These are phyloP conservation scores for Clausena lansium DNA, from an alignment of 345 rosid species.

Conservation along the genomic window DNA sequence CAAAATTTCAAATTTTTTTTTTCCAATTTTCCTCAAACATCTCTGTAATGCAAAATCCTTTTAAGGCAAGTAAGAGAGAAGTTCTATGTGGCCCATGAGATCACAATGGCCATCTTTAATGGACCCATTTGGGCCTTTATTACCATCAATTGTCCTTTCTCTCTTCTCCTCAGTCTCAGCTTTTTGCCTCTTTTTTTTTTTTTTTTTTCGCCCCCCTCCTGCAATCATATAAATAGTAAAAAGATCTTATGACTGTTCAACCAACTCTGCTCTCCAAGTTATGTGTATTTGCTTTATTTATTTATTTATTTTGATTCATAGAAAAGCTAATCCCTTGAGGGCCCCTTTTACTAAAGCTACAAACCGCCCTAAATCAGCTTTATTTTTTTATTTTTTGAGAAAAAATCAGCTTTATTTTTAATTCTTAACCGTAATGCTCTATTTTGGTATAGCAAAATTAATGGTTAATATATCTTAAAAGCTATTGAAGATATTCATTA, in stretches of 20 bases:
- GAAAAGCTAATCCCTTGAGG: constrained; percentile 4
- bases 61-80: constrained; percentile 2
- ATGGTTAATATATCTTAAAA: background rate
- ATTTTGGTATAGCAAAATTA: background rate
- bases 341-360: constrained; percentile 11
- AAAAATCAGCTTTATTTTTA: background rate
- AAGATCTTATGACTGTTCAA: background rate
- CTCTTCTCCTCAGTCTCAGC: background rate
- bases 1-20: too few species aligned
- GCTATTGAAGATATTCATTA: background rate
- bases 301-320: background rate
- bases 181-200: background rate
- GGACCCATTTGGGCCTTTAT: constrained; percentile 33
- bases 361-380: background rate
- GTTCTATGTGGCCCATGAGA: constrained; percentile 21
- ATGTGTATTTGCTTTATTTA: constrained; percentile 1
- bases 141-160: constrained; percentile 24
- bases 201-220: background rate
- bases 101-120: constrained; percentile 15
- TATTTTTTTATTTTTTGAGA: too few species aligned
- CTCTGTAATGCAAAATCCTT: background rate
- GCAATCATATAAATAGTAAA: constrained; percentile 7
- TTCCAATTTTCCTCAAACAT: too few species aligned
- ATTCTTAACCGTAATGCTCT: background rate
- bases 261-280: background rate